Evolutionary conservation across 805 yeast genomes (phyloP).

Genomic region (Wickerhamomyces sydowiorum): DNA sequence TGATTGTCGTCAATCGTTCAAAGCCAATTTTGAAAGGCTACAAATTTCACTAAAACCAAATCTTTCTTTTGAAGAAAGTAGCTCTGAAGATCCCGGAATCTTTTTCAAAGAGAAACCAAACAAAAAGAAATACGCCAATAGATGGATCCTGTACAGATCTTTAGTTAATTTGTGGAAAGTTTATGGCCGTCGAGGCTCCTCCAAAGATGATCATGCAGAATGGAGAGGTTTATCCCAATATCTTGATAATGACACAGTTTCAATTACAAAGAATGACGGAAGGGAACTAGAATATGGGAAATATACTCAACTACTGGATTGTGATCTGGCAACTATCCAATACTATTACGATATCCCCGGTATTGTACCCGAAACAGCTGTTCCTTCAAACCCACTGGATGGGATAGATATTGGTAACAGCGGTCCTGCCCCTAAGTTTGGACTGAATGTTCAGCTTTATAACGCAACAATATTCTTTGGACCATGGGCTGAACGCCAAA

Average conservation of each 20-base stretch:
- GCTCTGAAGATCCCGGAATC: conserved; percentile 2
- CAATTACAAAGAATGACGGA: conserved; percentile 27
- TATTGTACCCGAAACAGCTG: conserved; percentile 35
- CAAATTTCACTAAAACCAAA: conserved; percentile 65
- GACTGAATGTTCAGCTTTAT: conserved; percentile 52
- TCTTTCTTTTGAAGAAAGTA: conserved; percentile 47
- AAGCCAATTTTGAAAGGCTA: conserved; percentile 44
- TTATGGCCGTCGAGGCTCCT: neutral
- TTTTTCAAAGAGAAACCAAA: neutral
- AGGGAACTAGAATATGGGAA: conserved; percentile 75
- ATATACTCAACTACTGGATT: conserved; percentile 61
- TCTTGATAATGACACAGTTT: conserved; percentile 32
- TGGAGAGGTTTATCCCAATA: conserved; percentile 85
- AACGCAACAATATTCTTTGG: conserved; percentile 77
- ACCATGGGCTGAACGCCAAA: conserved; percentile 92
- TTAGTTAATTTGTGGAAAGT: conserved; percentile 3
- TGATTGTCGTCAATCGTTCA: conserved; percentile 40
- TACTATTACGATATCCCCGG: conserved; percentile 78
- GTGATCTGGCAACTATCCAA: conserved; percentile 45
- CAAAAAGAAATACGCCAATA: conserved; percentile 1
- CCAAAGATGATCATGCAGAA: neutral
- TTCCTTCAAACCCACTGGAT: conserved; percentile 25
- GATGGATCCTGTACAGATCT: conserved; percentile 2
- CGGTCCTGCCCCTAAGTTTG: conserved; percentile 54
- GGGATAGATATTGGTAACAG: conserved; percentile 55